These are phyloP conservation scores for Penicillium sp. DNA, from an alignment of 2,329 filamentous ascomycete genomes.

Conservation along the genomic window DNA sequence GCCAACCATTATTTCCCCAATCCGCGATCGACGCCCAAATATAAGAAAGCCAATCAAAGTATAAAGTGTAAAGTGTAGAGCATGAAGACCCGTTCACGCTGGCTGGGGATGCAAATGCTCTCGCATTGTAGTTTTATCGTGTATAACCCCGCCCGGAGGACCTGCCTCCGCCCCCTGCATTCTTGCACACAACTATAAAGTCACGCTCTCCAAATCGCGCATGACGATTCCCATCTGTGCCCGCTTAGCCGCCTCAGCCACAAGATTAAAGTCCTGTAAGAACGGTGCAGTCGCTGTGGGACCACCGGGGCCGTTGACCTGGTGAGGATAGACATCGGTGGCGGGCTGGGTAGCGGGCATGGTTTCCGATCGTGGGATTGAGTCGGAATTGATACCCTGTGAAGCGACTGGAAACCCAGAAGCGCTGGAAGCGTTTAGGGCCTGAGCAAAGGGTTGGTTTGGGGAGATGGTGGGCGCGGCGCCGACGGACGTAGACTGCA, in stretches of 20 bases:
- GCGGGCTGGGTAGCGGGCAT: conserved; percentile 10
- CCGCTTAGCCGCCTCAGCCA: conserved; percentile 89
- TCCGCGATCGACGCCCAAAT: conserved; percentile 5
- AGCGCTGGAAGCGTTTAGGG: conserved; percentile 7
- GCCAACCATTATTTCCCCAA: not conserved
- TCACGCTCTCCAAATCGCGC: conserved; percentile 68
- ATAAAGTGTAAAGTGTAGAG: not conserved
- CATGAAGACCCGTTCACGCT: conserved; percentile 15
- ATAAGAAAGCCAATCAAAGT: not conserved
- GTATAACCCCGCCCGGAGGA: conserved; percentile 4
- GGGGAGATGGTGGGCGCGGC: conserved; percentile 15
- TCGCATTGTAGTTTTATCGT: not conserved
- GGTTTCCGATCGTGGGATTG: conserved; percentile 9
- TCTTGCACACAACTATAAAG: conserved; percentile 26
- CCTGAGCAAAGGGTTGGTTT: conserved; percentile 13
- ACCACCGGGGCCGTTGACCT: conserved; percentile 29
- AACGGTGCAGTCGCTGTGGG: conserved; percentile 58
- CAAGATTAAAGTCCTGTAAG: conserved; percentile 77
- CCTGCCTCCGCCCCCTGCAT: conserved; percentile 6
- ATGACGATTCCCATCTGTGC: conserved; percentile 88
- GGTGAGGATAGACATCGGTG: conserved; percentile 24
- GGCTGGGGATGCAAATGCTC: not conserved
- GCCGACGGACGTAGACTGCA: conserved; percentile 13
- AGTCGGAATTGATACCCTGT: conserved; percentile 10
- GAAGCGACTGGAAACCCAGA: conserved; percentile 10